Evolutionary conservation across 306 rosid species (phyloP).

Genomic region (Ormosia semicastrata): DNA sequence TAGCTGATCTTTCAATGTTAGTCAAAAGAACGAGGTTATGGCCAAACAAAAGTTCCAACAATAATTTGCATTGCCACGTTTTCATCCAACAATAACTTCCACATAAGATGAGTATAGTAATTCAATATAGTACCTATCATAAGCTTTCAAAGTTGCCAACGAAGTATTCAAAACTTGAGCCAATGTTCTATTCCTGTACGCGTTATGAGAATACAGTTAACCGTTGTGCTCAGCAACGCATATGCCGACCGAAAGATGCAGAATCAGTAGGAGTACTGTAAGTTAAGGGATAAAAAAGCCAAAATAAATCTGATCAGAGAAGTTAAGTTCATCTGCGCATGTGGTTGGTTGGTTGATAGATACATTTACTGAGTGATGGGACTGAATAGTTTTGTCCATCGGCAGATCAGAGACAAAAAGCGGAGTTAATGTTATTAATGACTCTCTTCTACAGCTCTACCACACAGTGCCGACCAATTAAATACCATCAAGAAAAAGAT

Average conservation of each 20-base stretch:
- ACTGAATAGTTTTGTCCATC: not conserved
- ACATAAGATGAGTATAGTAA: not conserved
- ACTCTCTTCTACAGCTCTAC: not conserved
- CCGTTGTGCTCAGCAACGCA: not conserved
- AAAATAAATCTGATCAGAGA: not conserved
- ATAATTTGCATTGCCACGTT: not conserved
- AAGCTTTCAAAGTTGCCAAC: not conserved
- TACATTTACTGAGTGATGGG: not conserved
- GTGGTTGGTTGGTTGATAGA: conserved; percentile 11
- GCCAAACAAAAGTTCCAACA: not conserved
- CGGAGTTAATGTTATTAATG: not conserved
- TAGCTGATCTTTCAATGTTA: not conserved
- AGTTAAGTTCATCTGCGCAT: not conserved
- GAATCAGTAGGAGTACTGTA: not conserved
- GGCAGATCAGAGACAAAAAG: not conserved
- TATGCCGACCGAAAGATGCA: not conserved
- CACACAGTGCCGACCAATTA: not conserved
- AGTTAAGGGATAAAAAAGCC: no score
- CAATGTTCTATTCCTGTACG: not conserved
- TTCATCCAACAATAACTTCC: not conserved
- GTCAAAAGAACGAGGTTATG: not conserved
- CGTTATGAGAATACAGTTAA: not conserved
- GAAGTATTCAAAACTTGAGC: not conserved
- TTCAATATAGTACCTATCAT: not conserved
- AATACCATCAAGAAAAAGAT: not conserved